These are phyloP conservation scores for Eustoma russellianum DNA, from an alignment of 257 asterid genomes.

Conservation along the genomic window DNA sequence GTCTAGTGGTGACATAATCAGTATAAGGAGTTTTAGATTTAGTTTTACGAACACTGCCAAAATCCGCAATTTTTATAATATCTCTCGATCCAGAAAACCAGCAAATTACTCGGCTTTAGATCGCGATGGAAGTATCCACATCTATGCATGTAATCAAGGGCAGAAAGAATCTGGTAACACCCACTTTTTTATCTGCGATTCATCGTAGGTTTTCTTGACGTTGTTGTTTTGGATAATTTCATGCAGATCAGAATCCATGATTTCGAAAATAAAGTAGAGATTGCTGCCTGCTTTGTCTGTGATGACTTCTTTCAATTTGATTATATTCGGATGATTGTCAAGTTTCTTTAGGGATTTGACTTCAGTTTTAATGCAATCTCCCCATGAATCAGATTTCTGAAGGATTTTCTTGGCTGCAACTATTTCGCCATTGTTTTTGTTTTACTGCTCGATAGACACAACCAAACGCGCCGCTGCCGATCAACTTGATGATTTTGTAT, in stretches of 20 bases:
- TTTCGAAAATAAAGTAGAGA: slow-evolving; percentile 49
- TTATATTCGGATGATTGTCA: slow-evolving; percentile 37
- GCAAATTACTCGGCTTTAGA: slow-evolving; percentile 42
- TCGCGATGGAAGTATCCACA: slow-evolving; percentile 88
- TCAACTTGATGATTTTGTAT: not conserved
- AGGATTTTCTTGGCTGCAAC: slow-evolving; percentile 2
- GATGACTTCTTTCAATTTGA: slow-evolving; percentile 67
- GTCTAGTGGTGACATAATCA: slow-evolving; percentile 74
- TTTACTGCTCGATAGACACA: not conserved
- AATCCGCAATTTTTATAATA: slow-evolving; percentile 57
- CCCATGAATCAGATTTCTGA: slow-evolving; percentile 46
- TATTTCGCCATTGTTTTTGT: not conserved
- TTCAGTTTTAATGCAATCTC: slow-evolving; percentile 73
- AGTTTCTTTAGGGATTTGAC: slow-evolving; percentile 40
- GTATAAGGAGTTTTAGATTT: slow-evolving; percentile 60
- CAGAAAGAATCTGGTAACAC: slow-evolving; percentile 85
- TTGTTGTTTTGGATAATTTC: slow-evolving; percentile 65
- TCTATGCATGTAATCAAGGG: slow-evolving; percentile 69
- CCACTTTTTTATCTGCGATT: slow-evolving; percentile 67
- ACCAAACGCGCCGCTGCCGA: not conserved
- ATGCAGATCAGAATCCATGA: slow-evolving; percentile 42
- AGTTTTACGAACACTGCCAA: slow-evolving; percentile 81
- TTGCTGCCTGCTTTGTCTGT: slow-evolving; percentile 35
- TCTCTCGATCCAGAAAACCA: not conserved
- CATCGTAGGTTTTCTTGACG: slow-evolving; percentile 35